Percentiles rank a stretch among this genome's conserved stretches.
phyloP scores from a whole-genome alignment of 176 grass and related monocot genomes.

The Puccinellia tenuiflora region DNA sequence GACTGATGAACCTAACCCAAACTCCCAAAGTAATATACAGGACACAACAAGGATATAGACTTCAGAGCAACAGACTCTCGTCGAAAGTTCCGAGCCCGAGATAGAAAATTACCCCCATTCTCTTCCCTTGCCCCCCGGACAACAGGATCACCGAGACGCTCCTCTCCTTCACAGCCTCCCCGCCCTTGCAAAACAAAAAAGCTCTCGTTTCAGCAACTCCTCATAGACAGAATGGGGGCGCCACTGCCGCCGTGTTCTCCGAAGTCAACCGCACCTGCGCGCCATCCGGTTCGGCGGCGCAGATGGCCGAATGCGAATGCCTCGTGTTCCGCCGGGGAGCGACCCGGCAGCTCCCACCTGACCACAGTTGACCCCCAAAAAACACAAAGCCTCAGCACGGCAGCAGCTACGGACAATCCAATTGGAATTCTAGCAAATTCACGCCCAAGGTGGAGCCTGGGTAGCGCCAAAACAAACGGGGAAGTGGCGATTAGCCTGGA shows the following conservation, averaged over 20 bases:
- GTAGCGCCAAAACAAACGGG: background rate
- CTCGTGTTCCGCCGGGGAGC: background rate
- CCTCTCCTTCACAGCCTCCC: slow-evolving; percentile 56
- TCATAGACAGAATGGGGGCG: background rate
- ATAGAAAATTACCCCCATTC: slow-evolving; percentile 66
- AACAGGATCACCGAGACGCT: slow-evolving; percentile 91
- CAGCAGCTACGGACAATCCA: background rate
- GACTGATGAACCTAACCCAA: no score
- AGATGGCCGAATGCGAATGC: background rate
- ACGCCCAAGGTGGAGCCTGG: background rate
- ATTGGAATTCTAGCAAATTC: background rate
- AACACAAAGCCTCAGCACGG: background rate
- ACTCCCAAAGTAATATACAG: no score
- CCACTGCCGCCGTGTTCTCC: background rate
- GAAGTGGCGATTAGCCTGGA: background rate
- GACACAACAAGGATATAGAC: no score
- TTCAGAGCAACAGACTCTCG: background rate
- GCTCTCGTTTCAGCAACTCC: background rate
- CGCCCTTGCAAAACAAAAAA: slow-evolving; percentile 37
- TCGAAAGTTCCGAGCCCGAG: background rate
- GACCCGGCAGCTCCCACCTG: slow-evolving; percentile 30
- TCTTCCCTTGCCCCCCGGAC: slow-evolving; percentile 79
- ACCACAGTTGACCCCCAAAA: background rate
- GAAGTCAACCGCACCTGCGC: slow-evolving; percentile 21
- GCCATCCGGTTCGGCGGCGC: slow-evolving; percentile 17